Percentiles rank a stretch among this genome's conserved stretches.
Evolutionary conservation across 2,329 filamentous ascomycete species (phyloP).

Genomic region (Madurella mycetomatis): DNA sequence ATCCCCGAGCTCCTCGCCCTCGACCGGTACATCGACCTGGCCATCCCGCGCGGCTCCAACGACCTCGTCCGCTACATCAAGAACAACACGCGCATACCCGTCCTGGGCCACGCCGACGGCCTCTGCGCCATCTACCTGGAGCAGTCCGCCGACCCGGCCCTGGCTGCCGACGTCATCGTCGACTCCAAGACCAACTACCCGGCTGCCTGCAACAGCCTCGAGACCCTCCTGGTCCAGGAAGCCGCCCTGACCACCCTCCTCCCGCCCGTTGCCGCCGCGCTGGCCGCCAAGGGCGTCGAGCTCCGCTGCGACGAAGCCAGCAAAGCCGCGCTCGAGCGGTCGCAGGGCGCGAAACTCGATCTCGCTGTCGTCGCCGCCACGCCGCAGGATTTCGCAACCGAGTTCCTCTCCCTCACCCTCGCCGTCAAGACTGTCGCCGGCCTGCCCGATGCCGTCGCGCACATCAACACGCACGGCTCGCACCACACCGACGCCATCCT

Average conservation of each 20-base stretch:
- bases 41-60: slow-evolving; percentile 88
- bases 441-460: slow-evolving; percentile 68
- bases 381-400: slow-evolving; percentile 74
- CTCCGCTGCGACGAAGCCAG: slow-evolving; percentile 73
- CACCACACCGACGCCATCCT: slow-evolving; percentile 93
- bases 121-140: slow-evolving; percentile 86
- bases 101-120: slow-evolving; percentile 93
- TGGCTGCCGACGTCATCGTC: slow-evolving; percentile 71
- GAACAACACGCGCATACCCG: slow-evolving; percentile 84
- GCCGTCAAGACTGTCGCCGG: slow-evolving; percentile 74
- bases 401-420: slow-evolving; percentile 80
- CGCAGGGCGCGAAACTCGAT: slow-evolving; percentile 34
- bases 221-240: slow-evolving; percentile 83
- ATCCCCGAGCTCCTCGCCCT: slow-evolving; percentile 83
- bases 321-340: slow-evolving; percentile 54
- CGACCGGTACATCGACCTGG: slow-evolving; percentile 86
- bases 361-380: slow-evolving; percentile 56
- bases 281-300: slow-evolving; percentile 72
- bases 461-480: slow-evolving; percentile 90
- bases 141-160: slow-evolving; percentile 65
- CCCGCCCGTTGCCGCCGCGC: slow-evolving; percentile 66
- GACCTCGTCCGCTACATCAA: slow-evolving; percentile 90
- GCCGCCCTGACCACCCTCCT: slow-evolving; percentile 63
- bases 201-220: slow-evolving; percentile 91
- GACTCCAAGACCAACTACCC: slow-evolving; percentile 95